A percentile compares a stretch with the other conserved stretches of the same genome.
These are phyloP conservation scores for Umbelopsis sp. DNA, from an alignment of 192 early-diverging fungal species.

Conservation along the genomic window DNA sequence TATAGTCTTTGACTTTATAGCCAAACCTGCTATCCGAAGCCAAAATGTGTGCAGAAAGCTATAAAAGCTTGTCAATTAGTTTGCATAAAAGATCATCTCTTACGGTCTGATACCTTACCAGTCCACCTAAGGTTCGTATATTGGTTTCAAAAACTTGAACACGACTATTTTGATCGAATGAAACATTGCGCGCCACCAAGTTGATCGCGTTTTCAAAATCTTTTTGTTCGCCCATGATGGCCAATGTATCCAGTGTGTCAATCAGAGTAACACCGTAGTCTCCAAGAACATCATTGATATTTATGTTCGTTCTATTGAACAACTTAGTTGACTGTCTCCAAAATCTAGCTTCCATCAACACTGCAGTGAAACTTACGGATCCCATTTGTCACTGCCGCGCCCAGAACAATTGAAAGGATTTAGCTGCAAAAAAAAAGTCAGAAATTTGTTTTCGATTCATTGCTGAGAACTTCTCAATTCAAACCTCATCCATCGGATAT, in stretches of 20 bases:
- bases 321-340: background rate
- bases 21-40: constrained; percentile 68
- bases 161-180: constrained; percentile 82
- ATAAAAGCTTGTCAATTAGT: background rate
- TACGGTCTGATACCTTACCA: constrained; percentile 43
- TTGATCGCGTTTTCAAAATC: constrained; percentile 70
- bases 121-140: constrained; percentile 87
- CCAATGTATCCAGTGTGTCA: constrained; percentile 88
- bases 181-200: constrained; percentile 63
- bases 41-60: constrained; percentile 86
- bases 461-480: too few relatives aligned
- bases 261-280: constrained; percentile 93
- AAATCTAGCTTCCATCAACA: background rate
- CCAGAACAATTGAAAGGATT: constrained; percentile 84
- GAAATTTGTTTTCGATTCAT: too few relatives aligned
- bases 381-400: constrained; percentile 63
- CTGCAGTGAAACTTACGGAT: constrained; percentile 53
- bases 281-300: constrained; percentile 93
- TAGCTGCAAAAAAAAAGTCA: constrained; percentile 42
- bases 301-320: constrained; percentile 44
- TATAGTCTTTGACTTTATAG: constrained; percentile 66
- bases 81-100: background rate
- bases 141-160: constrained; percentile 97
- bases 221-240: constrained; percentile 67
- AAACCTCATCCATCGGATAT: constrained; percentile 85